A percentile compares a stretch with the other conserved stretches of the same genome.
These are phyloP conservation scores for Aurinia saxatilis DNA, from an alignment of 345 rosid species.

Conservation along the genomic window DNA sequence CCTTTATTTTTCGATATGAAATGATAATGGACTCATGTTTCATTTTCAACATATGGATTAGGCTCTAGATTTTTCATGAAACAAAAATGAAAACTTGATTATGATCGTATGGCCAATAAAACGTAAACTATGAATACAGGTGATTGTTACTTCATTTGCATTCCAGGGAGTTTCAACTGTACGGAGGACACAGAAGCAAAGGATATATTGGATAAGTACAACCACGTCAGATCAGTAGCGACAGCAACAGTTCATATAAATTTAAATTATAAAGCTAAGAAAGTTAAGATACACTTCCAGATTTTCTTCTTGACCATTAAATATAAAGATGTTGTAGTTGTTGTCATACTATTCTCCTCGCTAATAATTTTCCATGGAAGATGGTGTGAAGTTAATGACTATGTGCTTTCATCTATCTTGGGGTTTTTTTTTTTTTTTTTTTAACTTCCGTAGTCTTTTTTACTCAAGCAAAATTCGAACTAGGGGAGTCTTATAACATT, in stretches of 20 bases:
- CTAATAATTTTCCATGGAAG: not conserved
- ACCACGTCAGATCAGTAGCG: conserved; percentile 21
- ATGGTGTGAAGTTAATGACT: not conserved
- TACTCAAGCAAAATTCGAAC: too few relatives aligned
- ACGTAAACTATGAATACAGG: not conserved
- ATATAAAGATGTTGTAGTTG: not conserved
- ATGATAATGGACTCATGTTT: not conserved
- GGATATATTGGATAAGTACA: conserved; percentile 16
- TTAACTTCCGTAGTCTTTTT: too few relatives aligned
- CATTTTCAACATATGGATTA: not conserved
- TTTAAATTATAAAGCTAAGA: not conserved
- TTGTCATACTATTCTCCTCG: not conserved
- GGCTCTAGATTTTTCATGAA: not conserved
- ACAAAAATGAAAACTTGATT: not conserved
- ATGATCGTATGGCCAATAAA: not conserved
- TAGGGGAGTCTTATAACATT: too few relatives aligned
- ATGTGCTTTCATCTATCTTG: too few relatives aligned
- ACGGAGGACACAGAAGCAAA: conserved; percentile 20
- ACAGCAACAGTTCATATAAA: not conserved
- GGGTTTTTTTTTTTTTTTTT: too few relatives aligned
- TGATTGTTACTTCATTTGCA: not conserved
- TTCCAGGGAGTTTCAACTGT: conserved; percentile 18
- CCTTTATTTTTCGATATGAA: too few relatives aligned
- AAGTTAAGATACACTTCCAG: conserved; percentile 13
- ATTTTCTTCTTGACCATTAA: conserved; percentile 8